Evolutionary conservation across 495 filamentous ascomycete genomes (phyloP).

Genomic region (Penicillium malachiteum): DNA sequence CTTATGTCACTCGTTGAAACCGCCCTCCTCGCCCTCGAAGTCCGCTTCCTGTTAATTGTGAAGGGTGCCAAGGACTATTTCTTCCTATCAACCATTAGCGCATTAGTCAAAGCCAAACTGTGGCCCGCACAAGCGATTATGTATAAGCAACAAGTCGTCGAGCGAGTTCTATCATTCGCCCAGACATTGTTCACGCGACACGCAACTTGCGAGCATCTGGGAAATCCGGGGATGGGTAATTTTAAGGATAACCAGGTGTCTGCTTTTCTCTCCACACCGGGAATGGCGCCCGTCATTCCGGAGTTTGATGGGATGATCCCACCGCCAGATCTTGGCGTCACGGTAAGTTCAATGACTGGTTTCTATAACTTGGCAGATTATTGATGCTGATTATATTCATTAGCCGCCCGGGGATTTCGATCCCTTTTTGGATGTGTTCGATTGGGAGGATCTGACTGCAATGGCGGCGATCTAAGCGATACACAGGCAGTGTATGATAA

Average conservation of each 20-base stretch:
- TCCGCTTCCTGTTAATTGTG: constrained; percentile 33
- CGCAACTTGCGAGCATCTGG: constrained; percentile 38
- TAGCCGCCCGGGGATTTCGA: constrained; percentile 41
- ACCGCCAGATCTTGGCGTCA: constrained; percentile 25
- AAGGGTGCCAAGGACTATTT: constrained; percentile 49
- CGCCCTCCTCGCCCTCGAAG: constrained; percentile 35
- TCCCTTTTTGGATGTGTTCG: constrained; percentile 44
- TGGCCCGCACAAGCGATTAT: constrained; percentile 38
- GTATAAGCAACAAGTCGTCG: constrained; percentile 42
- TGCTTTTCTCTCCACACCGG: constrained; percentile 26
- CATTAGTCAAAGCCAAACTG: constrained; percentile 38
- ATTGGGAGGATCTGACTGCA: constrained; percentile 44
- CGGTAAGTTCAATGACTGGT: constrained; percentile 21
- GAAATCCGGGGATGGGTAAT: constrained; percentile 31
- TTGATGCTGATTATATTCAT: background rate
- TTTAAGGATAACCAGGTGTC: constrained; percentile 40
- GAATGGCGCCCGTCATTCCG: constrained; percentile 24
- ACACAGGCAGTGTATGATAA: background rate
- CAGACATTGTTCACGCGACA: constrained; percentile 40
- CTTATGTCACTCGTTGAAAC: constrained; percentile 38
- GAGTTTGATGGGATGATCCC: constrained; percentile 29
- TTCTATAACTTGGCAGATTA: no score
- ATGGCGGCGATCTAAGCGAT: constrained; percentile 9
- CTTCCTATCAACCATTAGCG: constrained; percentile 42
- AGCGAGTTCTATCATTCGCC: constrained; percentile 38